These are phyloP conservation scores for Wickerhamomyces kurtzmanii DNA, from an alignment of 805 yeast genomes.

Conservation along the genomic window DNA sequence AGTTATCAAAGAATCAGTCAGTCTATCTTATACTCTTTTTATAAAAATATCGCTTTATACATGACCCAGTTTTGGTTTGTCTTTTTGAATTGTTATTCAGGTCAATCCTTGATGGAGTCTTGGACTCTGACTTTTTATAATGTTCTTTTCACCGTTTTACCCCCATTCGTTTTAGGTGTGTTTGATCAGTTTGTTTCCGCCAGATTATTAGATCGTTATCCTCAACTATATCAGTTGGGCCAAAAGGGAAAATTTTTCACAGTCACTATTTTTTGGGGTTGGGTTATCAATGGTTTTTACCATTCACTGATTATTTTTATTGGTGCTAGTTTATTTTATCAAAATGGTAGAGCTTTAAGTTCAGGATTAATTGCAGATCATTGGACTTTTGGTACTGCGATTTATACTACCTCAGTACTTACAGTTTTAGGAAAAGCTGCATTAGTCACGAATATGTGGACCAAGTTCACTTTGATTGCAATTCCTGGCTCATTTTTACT, in stretches of 20 bases:
- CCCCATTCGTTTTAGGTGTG: constrained; percentile 93
- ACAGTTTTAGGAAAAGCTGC: constrained; percentile 96
- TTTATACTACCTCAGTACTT: constrained; percentile 77
- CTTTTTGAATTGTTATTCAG: constrained; percentile 84
- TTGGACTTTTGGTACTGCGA: constrained; percentile 93
- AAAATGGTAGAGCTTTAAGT: constrained; percentile 53
- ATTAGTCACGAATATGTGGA: constrained; percentile 85
- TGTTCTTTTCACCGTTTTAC: constrained; percentile 87
- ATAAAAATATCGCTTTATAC: constrained; percentile 90
- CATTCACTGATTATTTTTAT: constrained; percentile 83
- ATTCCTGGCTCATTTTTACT: constrained; percentile 87
- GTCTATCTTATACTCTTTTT: constrained; percentile 89
- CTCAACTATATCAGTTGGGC: constrained; percentile 86
- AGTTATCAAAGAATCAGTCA: constrained; percentile 89
- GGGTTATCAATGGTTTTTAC: constrained; percentile 93
- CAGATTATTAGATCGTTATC: constrained; percentile 80
- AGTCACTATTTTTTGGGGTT: constrained; percentile 90
- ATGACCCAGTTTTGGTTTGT: constrained; percentile 99
- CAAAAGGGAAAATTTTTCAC: constrained; percentile 84
- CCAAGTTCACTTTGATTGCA: constrained; percentile 82
- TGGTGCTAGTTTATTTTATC: constrained; percentile 59
- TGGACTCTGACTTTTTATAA: constrained; percentile 97
- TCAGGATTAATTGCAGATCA: constrained; percentile 72
- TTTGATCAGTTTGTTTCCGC: constrained; percentile 96
- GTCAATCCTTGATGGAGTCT: constrained; percentile 92